These are phyloP conservation scores for Anisodus tanguticus DNA, from an alignment of 257 asterid species.

Conservation along the genomic window DNA sequence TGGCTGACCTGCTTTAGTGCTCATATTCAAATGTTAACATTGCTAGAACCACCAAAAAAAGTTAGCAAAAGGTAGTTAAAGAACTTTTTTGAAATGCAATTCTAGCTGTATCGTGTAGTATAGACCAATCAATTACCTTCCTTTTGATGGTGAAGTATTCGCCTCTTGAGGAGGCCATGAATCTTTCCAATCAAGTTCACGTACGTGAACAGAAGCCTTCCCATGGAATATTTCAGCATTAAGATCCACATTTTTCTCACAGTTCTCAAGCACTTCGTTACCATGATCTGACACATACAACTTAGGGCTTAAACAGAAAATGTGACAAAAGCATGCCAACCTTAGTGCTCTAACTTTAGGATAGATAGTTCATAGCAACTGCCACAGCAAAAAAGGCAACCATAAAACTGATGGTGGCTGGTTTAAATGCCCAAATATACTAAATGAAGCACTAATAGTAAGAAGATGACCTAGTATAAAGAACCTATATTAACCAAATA, in stretches of 20 bases:
- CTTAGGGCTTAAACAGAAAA: background rate
- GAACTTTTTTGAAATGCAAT: background rate
- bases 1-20: constrained; percentile 27
- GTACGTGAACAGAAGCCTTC: constrained; percentile 63
- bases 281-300: constrained; percentile 62
- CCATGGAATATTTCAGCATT: constrained; percentile 56
- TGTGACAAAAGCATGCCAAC: constrained; percentile 14
- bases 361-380: background rate
- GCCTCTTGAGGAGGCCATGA: constrained; percentile 64
- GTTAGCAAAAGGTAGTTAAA: background rate
- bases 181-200: constrained; percentile 90
- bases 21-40: background rate
- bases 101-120: background rate
- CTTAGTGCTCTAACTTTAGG: constrained; percentile 4
- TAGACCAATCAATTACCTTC: constrained; percentile 45
- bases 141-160: constrained; percentile 44
- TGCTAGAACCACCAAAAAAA: background rate
- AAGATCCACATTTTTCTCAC: constrained; percentile 62
- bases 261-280: constrained; percentile 76
- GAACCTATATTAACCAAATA: background rate
- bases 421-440: background rate
- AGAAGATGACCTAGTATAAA: background rate
- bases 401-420: background rate
- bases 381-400: background rate
- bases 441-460: background rate